A percentile compares a stretch with the other conserved stretches of the same genome.
Evolutionary conservation across 306 rosid species (phyloP).

Genomic region (Vachellia pachyceras): DNA sequence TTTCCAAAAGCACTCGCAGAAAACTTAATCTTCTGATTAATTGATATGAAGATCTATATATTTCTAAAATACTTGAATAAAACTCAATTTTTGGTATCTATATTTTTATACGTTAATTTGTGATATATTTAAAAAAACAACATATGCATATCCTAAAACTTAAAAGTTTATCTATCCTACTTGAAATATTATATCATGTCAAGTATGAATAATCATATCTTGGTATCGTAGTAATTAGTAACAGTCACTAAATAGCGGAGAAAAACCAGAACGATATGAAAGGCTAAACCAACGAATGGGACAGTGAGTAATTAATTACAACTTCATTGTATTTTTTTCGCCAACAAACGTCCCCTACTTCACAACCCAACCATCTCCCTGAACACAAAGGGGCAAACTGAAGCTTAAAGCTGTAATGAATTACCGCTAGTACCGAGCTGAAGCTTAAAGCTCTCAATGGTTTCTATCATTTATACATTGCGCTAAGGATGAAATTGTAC

Average conservation of each 20-base stretch:
- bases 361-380: not conserved
- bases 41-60: not conserved
- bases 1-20: not conserved
- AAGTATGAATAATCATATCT: not conserved
- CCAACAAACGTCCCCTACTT: not conserved
- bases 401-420: conserved; percentile 7
- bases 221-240: not conserved
- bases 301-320: not conserved
- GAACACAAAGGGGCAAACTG: not conserved
- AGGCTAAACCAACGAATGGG: not conserved
- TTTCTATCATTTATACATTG: conserved; percentile 15
- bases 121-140: no score
- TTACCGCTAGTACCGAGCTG: not conserved
- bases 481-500: conserved; percentile 13
- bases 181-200: not conserved
- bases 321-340: not conserved
- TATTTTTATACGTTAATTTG: not conserved
- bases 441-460: conserved; percentile 10
- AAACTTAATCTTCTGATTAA: not conserved
- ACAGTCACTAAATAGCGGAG: not conserved
- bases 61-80: no score
- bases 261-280: not conserved
- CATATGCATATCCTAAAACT: not conserved
- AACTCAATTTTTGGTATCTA: not conserved
- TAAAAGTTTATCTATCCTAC: not conserved